Evolutionary conservation across 2,329 filamentous ascomycete species (phyloP).

Genomic region (Venturia pyrina): DNA sequence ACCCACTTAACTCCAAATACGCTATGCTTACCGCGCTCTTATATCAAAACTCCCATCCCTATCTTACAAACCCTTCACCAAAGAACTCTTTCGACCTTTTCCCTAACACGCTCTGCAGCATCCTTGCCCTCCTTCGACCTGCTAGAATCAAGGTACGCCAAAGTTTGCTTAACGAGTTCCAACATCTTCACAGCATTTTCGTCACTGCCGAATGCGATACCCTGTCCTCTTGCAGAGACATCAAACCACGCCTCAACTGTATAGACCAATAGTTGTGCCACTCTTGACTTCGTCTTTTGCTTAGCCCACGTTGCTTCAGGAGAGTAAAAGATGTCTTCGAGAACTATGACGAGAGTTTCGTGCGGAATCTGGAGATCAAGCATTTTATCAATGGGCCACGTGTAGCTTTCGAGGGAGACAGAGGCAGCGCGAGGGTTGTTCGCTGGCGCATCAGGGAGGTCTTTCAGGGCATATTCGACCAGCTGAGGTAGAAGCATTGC

Average conservation of each 20-base stretch:
- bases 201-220: constrained; percentile 49
- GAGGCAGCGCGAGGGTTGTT: constrained; percentile 32
- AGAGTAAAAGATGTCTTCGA: constrained; percentile 56
- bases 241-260: constrained; percentile 51
- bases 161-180: constrained; percentile 29
- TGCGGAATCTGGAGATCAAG: constrained; percentile 51
- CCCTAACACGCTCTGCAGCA: not conserved
- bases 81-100: constrained; percentile 6
- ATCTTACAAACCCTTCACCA: not conserved
- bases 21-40: not conserved
- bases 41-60: not conserved
- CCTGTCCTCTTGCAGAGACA: constrained; percentile 42
- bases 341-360: constrained; percentile 50
- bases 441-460: constrained; percentile 43
- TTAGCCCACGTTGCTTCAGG: constrained; percentile 54
- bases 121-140: not conserved
- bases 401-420: constrained; percentile 27
- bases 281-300: constrained; percentile 43
- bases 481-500: constrained; percentile 16
- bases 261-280: constrained; percentile 54
- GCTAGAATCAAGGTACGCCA: constrained; percentile 4
- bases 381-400: constrained; percentile 57
- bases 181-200: constrained; percentile 40
- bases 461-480: constrained; percentile 34
- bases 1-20: not conserved